phyloP scores from a whole-genome alignment of 805 yeast species.

The Yarrowia sp. region DNA sequence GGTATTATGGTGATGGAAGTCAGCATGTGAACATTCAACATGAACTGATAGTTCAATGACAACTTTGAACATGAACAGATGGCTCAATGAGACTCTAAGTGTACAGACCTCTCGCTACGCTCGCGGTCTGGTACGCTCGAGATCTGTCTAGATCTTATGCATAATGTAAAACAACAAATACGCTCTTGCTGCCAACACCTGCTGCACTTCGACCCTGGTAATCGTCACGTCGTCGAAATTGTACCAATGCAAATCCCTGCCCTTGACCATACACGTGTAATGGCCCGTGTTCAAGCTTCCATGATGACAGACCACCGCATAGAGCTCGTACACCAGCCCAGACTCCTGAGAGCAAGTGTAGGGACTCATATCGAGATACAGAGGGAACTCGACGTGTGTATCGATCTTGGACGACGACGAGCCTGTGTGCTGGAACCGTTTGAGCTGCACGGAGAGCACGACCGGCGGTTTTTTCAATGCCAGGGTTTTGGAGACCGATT shows the following conservation, averaged over 20 bases:
- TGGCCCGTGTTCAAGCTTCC: constrained; percentile 98
- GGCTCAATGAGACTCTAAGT: neutral
- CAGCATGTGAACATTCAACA: neutral
- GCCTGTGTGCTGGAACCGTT: constrained; percentile 66
- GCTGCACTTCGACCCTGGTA: constrained; percentile 65
- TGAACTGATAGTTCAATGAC: neutral
- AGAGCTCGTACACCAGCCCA: constrained; percentile 72
- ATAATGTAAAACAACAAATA: constrained; percentile 65
- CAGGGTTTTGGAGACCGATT: constrained; percentile 76
- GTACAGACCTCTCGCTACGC: neutral
- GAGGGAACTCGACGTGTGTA: constrained; percentile 73
- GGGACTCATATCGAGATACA: constrained; percentile 71
- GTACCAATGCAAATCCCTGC: constrained; percentile 81
- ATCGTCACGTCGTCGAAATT: constrained; percentile 90
- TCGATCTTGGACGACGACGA: constrained; percentile 70
- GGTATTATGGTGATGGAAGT: no score
- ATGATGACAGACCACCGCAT: constrained; percentile 84
- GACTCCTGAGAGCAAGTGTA: constrained; percentile 52
- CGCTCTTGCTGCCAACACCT: constrained; percentile 67
- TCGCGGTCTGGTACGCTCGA: constrained; percentile 12
- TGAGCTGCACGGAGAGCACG: constrained; percentile 82
- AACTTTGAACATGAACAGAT: no score
- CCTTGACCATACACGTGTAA: constrained; percentile 80
- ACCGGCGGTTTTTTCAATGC: constrained; percentile 74
- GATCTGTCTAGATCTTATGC: constrained; percentile 43